Evolutionary conservation across 441 rosid species (phyloP).

Genomic region (Arabidopsis hybrid): DNA sequence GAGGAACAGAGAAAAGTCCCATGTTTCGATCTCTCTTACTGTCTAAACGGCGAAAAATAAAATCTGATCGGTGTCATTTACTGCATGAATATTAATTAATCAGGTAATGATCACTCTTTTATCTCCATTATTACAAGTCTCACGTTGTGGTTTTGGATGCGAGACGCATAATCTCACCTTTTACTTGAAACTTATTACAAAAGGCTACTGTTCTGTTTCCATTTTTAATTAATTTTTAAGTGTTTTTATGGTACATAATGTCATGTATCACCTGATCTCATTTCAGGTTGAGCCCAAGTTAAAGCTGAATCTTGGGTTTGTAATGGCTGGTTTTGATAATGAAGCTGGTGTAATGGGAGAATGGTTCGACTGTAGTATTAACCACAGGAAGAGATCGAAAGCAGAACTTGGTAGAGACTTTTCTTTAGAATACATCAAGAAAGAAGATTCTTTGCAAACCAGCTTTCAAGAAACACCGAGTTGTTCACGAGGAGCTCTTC

Average conservation of each 20-base stretch:
- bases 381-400: slow-evolving; percentile 61
- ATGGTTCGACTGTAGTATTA: slow-evolving; percentile 72
- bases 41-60: neutral
- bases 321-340: slow-evolving; percentile 73
- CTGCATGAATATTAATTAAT: neutral
- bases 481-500: slow-evolving; percentile 56
- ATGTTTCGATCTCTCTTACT: slow-evolving; percentile 8
- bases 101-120: slow-evolving; percentile 8
- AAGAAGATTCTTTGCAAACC: slow-evolving; percentile 50
- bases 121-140: neutral
- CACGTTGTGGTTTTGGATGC: neutral
- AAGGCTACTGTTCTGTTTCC: neutral
- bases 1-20: slow-evolving; percentile 7
- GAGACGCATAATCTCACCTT: neutral
- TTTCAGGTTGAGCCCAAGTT: slow-evolving; percentile 30
- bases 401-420: slow-evolving; percentile 53
- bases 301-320: slow-evolving; percentile 36
- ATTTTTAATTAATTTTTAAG: neutral
- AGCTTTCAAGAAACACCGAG: slow-evolving; percentile 43
- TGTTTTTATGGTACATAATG: neutral
- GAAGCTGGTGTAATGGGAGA: slow-evolving; percentile 57
- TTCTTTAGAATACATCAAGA: slow-evolving; percentile 48
- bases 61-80: neutral
- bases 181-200: neutral
- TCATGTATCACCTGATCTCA: neutral